These are phyloP conservation scores for Triadica sebifera DNA, from an alignment of 345 rosid genomes.

Conservation along the genomic window DNA sequence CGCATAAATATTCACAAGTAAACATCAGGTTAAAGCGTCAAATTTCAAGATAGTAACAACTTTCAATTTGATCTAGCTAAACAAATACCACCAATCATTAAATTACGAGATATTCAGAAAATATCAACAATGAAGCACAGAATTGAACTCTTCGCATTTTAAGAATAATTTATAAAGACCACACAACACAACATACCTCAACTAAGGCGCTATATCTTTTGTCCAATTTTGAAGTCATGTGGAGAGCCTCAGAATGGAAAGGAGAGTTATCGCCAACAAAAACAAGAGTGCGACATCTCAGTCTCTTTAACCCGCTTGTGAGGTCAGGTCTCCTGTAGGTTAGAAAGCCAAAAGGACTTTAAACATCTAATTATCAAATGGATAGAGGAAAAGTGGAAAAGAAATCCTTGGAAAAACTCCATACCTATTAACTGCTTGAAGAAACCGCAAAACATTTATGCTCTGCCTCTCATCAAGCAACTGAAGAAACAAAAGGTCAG, in stretches of 20 bases:
- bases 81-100: background rate
- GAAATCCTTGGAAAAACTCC: background rate
- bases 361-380: background rate
- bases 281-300: slow-evolving; percentile 75
- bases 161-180: background rate
- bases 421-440: slow-evolving; percentile 27
- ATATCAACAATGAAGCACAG: background rate
- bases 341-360: background rate
- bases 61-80: background rate
- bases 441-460: slow-evolving; percentile 26
- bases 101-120: background rate
- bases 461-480: slow-evolving; percentile 34
- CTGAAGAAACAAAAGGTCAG: slow-evolving; percentile 13
- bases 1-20: background rate
- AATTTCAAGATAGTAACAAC: background rate
- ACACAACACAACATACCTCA: slow-evolving; percentile 51
- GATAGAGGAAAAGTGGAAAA: background rate
- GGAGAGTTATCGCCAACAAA: slow-evolving; percentile 90
- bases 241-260: slow-evolving; percentile 77
- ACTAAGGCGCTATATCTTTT: slow-evolving; percentile 81
- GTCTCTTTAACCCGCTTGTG: slow-evolving; percentile 65
- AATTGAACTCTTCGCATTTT: background rate
- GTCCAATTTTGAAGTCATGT: slow-evolving; percentile 79
- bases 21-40: background rate
- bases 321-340: slow-evolving; percentile 79